Evolutionary conservation across 23 red algal genomes (phyloP), one percentile per base, ranked within the genome.

Genomic region (Agarophyton chilense): DNA sequence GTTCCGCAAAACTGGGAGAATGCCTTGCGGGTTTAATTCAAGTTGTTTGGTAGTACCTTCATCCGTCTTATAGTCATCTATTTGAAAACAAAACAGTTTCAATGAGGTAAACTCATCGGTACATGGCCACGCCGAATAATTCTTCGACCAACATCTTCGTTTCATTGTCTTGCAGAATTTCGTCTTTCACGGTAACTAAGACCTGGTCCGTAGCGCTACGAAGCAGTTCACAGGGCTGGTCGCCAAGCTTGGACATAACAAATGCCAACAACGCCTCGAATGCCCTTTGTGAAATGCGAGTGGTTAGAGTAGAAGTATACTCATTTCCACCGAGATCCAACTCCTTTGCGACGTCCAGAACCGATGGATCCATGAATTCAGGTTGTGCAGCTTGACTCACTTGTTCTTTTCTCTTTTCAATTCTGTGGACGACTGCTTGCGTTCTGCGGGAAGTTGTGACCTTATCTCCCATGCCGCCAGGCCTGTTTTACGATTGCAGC

Each of bases 141-240:
- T 70, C 72, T 46, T 79, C 56, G 32, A 97, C 60, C 4, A 56
- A 38, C 55, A 63, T 81, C 58, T 79, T 87, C 67, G 57, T 82
- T 52, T 91, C 83, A 32, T 33, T 63, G 4, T 79, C 83, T 61
- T 77, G 71, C 10, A 76, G 46, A 13, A 38, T 53, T 28, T 84
- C 60, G 19, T 88, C 76, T 64, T 92, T 91, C 52, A 97, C 60
- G 21, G 72, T 57, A 33, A 56, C 85, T 9, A 98, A 45, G 1
- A 86, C 72, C 45, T 98, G 90, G 72, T 85, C 87, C 19, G 91
- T 86, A 18, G 95, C 95, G 21, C 82, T 61, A 13, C 82, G 52
- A 36, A 98, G 70, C 18, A 98, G 65, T 72, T 98, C 95, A 33
- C 72, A 75, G 22, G 95, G 95, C 28, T 94, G 82, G 79, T 98